Evolutionary conservation across 2,329 filamentous ascomycete genomes (phyloP).

Genomic region (Scedosporium aurantiacum): DNA sequence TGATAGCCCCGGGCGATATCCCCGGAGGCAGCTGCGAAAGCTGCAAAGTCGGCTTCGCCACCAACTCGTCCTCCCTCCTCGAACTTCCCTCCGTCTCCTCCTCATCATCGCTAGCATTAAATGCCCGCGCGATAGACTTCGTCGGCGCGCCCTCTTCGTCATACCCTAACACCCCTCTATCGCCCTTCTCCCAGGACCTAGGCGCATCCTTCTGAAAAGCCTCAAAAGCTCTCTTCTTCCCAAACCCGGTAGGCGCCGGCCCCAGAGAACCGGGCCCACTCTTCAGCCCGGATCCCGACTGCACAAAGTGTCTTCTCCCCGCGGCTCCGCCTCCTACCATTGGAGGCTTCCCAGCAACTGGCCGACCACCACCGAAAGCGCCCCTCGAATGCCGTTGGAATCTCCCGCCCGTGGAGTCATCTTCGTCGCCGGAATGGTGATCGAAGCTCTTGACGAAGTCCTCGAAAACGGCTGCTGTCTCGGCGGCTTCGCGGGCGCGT

Average conservation of each 20-base stretch:
- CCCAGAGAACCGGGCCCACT: constrained; percentile 55
- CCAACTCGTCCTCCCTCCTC: constrained; percentile 41
- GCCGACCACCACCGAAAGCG: neutral
- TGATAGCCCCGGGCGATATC: constrained; percentile 48
- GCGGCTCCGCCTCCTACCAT: constrained; percentile 14
- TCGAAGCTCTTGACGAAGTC: constrained; percentile 79
- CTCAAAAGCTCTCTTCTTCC: constrained; percentile 42
- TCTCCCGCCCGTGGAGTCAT: constrained; percentile 13
- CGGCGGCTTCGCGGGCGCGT: constrained; percentile 69
- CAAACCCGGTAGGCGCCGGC: constrained; percentile 35
- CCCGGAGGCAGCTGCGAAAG: constrained; percentile 50
- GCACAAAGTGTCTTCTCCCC: constrained; percentile 54
- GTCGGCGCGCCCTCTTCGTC: constrained; percentile 37
- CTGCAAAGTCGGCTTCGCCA: constrained; percentile 51
- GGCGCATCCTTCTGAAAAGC: constrained; percentile 32
- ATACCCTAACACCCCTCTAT: constrained; percentile 22
- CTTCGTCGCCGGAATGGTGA: constrained; percentile 42
- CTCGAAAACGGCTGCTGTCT: constrained; percentile 76
- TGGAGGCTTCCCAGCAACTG: neutral
- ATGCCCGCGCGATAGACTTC: constrained; percentile 49
- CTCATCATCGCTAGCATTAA: constrained; percentile 56
- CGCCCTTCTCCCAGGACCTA: constrained; percentile 19
- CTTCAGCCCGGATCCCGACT: constrained; percentile 34
- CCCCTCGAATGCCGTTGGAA: constrained; percentile 1
- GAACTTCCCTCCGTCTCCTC: constrained; percentile 23